Evolutionary conservation across 2,329 filamentous ascomycete species (phyloP).

Genomic region (Botrytis galanthina): DNA sequence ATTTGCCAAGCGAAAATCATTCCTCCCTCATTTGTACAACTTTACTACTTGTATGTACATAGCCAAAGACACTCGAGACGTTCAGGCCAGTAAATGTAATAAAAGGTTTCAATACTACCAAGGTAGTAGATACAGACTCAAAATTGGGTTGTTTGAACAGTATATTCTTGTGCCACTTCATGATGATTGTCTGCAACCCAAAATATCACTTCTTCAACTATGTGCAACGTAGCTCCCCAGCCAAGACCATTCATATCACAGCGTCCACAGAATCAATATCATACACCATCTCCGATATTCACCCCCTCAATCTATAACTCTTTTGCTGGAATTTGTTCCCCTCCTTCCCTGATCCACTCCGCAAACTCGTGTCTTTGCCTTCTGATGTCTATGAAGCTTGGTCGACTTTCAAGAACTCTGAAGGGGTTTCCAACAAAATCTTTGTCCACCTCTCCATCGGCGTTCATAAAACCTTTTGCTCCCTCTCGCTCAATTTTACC

Average conservation of each 20-base stretch:
- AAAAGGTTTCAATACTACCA: neutral
- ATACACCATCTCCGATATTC: neutral
- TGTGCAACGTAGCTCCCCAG: neutral
- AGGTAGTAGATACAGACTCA: neutral
- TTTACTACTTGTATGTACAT: neutral
- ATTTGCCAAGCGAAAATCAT: slow-evolving; percentile 2
- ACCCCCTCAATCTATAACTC: slow-evolving; percentile 6
- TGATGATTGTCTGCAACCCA: neutral
- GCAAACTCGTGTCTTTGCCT: slow-evolving; percentile 76
- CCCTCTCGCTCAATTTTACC: slow-evolving; percentile 81
- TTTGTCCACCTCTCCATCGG: slow-evolving; percentile 64
- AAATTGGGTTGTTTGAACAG: neutral
- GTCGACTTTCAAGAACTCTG: slow-evolving; percentile 71
- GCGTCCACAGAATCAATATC: neutral
- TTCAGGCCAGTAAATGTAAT: neutral
- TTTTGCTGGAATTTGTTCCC: slow-evolving; percentile 15
- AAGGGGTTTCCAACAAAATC: slow-evolving; percentile 78
- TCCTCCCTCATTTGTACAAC: slow-evolving; percentile 4
- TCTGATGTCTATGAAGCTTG: slow-evolving; percentile 85
- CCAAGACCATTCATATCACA: neutral
- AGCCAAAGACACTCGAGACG: neutral
- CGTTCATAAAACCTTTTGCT: slow-evolving; percentile 54
- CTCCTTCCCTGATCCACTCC: slow-evolving; percentile 60
- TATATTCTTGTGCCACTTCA: slow-evolving; percentile 3
- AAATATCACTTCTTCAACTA: neutral